phyloP scores from a whole-genome alignment of 495 filamentous ascomycete genomes.

The Extremus antarcticus region DNA sequence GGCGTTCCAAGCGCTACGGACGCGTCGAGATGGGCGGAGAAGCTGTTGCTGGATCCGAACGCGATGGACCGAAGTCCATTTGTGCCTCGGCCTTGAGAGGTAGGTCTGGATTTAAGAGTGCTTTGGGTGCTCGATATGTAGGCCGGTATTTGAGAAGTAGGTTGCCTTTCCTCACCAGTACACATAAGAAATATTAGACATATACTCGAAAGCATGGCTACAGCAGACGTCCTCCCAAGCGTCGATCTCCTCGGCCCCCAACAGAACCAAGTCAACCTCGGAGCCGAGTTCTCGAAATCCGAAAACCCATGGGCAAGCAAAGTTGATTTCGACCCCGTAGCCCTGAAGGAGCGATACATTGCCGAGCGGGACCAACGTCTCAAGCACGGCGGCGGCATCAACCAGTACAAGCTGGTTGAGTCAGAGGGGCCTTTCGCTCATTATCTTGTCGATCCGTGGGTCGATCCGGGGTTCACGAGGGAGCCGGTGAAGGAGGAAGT shows the following conservation, averaged over 20 bases:
- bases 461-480: not conserved
- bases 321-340: not conserved
- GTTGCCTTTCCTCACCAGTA: no score
- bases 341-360: not conserved
- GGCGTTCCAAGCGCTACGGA: no score
- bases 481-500: not conserved
- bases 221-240: not conserved
- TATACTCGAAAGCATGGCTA: not conserved
- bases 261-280: not conserved
- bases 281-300: not conserved
- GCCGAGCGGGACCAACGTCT: not conserved
- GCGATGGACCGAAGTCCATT: no score
- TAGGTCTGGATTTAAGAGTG: no score
- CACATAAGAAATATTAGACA: no score
- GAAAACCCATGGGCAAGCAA: not conserved
- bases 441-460: not conserved
- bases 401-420: not conserved
- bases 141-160: no score
- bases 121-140: no score
- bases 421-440: not conserved
- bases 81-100: no score
- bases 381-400: not conserved
- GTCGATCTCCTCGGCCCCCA: not conserved
- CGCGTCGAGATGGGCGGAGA: no score
- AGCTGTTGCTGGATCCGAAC: no score